phyloP scores from a whole-genome alignment of 139 green algal species.

The Trebouxia sp. region DNA sequence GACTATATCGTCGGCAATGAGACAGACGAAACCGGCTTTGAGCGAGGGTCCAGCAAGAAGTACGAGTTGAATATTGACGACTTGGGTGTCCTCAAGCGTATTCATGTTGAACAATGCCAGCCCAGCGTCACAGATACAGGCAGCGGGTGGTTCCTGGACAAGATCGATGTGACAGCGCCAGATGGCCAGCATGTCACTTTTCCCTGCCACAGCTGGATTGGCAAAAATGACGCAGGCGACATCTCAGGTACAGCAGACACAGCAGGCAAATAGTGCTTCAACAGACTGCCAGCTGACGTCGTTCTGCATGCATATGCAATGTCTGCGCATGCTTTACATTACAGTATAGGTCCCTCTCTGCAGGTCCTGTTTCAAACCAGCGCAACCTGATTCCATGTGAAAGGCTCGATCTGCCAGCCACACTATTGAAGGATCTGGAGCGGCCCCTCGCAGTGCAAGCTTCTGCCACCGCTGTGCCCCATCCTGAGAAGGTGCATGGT shows the following conservation, averaged over 20 bases:
- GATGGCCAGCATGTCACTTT: slow-evolving; percentile 50
- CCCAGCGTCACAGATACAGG: slow-evolving; percentile 22
- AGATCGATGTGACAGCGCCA: slow-evolving; percentile 44
- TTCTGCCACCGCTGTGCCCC: slow-evolving; percentile 74
- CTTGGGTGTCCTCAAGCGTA: slow-evolving; percentile 51
- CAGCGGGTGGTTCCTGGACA: slow-evolving; percentile 75
- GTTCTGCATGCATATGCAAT: too few species aligned
- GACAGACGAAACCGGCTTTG: slow-evolving; percentile 57
- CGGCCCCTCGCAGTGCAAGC: slow-evolving; percentile 17
- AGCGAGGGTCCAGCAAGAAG: slow-evolving; percentile 50
- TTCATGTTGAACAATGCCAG: slow-evolving; percentile 52
- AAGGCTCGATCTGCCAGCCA: slow-evolving; percentile 31
- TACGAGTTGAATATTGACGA: slow-evolving; percentile 51
- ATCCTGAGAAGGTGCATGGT: slow-evolving; percentile 85
- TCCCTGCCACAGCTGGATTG: slow-evolving; percentile 86
- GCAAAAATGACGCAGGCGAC: slow-evolving; percentile 67
- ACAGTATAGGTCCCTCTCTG: neutral
- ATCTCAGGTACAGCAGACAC: slow-evolving; percentile 41
- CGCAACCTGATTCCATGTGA: slow-evolving; percentile 14
- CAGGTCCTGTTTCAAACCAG: slow-evolving; percentile 9
- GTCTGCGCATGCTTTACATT: too few species aligned
- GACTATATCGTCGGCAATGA: slow-evolving; percentile 52
- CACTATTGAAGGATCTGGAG: neutral
- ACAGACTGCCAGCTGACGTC: too few species aligned
- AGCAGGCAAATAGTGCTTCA: too few species aligned